Percentiles rank a stretch among this genome's conserved stretches.
Conservation (phyloP, 2,329 filamentous ascomycete genomes). For the Cercospora nicotianae region DNA sequence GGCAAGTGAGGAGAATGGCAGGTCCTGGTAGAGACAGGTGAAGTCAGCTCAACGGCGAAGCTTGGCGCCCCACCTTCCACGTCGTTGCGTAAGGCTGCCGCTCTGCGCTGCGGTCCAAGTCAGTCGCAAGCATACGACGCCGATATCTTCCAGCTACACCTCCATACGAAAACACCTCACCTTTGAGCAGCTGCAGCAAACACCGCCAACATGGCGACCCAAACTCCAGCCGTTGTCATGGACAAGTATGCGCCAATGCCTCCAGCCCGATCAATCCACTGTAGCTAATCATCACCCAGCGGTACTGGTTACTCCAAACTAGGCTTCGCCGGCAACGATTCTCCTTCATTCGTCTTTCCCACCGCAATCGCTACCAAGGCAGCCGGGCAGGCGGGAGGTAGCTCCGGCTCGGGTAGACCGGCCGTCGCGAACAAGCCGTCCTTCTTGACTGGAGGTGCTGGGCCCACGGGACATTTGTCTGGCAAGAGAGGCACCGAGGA, state of each 20-base stretch:
- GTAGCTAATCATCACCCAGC: constrained; percentile 55
- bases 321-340: constrained; percentile 98
- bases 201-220: constrained; percentile 74
- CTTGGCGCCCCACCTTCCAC: constrained; percentile 5
- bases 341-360: constrained; percentile 97
- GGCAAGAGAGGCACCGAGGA: constrained; percentile 96
- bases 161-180: not conserved
- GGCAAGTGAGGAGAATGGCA: not conserved
- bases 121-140: not conserved
- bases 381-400: constrained; percentile 59
- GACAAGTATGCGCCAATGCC: constrained; percentile 73
- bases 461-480: constrained; percentile 77
- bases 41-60: not conserved
- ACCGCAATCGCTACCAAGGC: constrained; percentile 97
- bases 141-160: not conserved
- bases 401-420: constrained; percentile 82
- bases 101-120: not conserved
- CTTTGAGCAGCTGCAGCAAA: constrained; percentile 3
- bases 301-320: constrained; percentile 99
- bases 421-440: constrained; percentile 92
- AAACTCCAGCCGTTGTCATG: constrained; percentile 99
- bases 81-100: constrained; percentile 5
- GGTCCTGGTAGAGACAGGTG: not conserved
- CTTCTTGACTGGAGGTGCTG: constrained; percentile 88
- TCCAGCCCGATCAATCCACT: not conserved